Base-by-base conservation (phyloP, 129 eudicot species). In the Pittosporum tobira region DNA sequence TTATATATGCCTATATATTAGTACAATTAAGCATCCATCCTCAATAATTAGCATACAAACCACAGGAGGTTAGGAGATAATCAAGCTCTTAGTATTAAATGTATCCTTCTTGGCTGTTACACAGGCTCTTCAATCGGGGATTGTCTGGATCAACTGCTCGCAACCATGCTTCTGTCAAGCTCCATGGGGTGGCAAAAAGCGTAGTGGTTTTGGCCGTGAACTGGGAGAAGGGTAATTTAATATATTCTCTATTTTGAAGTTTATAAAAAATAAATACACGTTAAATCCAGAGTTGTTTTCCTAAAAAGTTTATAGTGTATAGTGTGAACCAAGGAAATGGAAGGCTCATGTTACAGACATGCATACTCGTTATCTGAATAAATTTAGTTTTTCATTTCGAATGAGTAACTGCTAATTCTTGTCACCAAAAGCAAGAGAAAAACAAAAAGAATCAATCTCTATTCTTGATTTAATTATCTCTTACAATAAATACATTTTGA, bases 161-260 rank as follows among this genome's bases (percentile, higher is more conserved):
- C 99, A 93, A 68, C 99, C 99, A 14, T 87, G 96, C 78, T 93
- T 93, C 77, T 81, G 78, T 51, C 99, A 93, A 77, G 96, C 96
- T 76, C 99, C 99, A 12, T 93, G 99, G 99, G 99, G 99, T 38
- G 99, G 99, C 51, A 93, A 74, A 56, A 93, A 87, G 57, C 96
- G 93, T 22, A 93, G 99, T 64, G 99, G 99, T 60, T 93, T 93
- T 57, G 99, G 99, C 19, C 99, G 96, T 29, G 99, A 93, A 66
- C 82, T 93, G 0, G 99, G 99, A 36, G 96, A 93, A 87, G 74
- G 99, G 99, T 93, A 93, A 74, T 40, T 22, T 40, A 23, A 25
- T 16, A 21, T n/a, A n/a, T n/a, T n/a, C n/a, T n/a, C n/a, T 1
- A 27, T 31, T 22, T 60, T 18, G 5, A 19, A 59, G 51, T 29